These are phyloP conservation scores for Candida golubevii DNA, from an alignment of 805 yeast genomes.

Conservation along the genomic window DNA sequence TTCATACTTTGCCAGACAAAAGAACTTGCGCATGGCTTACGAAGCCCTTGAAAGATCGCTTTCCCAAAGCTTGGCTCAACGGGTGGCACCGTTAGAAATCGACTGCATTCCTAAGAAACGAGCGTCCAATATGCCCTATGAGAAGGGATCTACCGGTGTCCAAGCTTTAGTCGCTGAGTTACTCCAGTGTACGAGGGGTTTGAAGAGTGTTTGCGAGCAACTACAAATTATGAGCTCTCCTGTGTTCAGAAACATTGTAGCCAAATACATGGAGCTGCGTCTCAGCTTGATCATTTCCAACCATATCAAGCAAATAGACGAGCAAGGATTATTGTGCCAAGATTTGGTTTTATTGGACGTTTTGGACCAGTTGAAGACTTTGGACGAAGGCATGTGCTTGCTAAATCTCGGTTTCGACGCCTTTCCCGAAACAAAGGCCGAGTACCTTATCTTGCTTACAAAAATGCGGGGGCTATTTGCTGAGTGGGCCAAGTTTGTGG, in stretches of 20 bases:
- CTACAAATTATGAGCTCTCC: conserved; percentile 12
- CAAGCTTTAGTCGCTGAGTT: conserved; percentile 50
- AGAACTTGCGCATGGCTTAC: conserved; percentile 11
- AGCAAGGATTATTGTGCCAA: conserved; percentile 15
- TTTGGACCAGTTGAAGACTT: conserved; percentile 38
- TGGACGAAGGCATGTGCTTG: conserved; percentile 19
- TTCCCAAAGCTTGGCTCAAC: conserved; percentile 5
- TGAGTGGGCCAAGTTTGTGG: conserved; percentile 56
- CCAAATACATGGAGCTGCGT: conserved; percentile 13
- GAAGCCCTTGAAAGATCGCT: conserved; percentile 15
- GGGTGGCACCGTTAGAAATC: conserved; percentile 34
- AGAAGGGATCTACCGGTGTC: conserved; percentile 59
- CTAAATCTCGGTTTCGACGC: conserved; percentile 9
- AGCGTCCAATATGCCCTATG: conserved; percentile 43
- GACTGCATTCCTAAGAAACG: conserved; percentile 40
- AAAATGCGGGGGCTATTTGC: conserved; percentile 40
- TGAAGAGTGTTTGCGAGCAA: conserved; percentile 10
- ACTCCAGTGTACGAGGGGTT: conserved; percentile 37
- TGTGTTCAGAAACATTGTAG: conserved; percentile 11
- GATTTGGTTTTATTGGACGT: conserved; percentile 36
- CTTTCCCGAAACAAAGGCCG: conserved; percentile 11
- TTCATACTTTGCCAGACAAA: conserved; percentile 10
- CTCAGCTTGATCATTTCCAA: conserved; percentile 8
- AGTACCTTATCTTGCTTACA: conserved; percentile 18
- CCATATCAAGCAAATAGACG: conserved; percentile 8